phyloP scores from a whole-genome alignment of 805 yeast species.

The Saccharomyces jurei region DNA sequence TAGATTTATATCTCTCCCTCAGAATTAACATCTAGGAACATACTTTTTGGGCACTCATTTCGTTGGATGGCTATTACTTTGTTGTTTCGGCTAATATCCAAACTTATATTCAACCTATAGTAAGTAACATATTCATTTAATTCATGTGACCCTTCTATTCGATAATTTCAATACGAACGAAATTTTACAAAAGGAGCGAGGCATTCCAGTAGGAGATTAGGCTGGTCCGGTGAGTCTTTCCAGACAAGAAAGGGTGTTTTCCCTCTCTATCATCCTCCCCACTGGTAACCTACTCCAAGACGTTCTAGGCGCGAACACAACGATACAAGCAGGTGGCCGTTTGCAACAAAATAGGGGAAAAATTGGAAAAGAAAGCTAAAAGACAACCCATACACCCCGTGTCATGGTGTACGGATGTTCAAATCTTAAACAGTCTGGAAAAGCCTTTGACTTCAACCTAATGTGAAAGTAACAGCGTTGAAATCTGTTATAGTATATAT shows the following conservation, averaged over 20 bases:
- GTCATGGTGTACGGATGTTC: neutral
- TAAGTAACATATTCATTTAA: neutral
- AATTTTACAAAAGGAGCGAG: neutral
- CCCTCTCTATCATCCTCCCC: neutral
- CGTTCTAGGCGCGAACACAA: neutral
- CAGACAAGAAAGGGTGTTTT: neutral
- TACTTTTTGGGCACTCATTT: conserved; percentile 33
- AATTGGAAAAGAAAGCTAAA: neutral
- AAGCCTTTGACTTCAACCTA: neutral
- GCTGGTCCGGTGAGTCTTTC: neutral
- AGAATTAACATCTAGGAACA: conserved; percentile 7
- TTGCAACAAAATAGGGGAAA: neutral
- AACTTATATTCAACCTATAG: neutral
- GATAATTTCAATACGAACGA: neutral
- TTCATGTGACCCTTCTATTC: neutral
- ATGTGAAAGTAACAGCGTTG: neutral
- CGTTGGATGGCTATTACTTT: conserved; percentile 17
- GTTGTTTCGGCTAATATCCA: conserved; percentile 3
- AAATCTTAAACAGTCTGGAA: too few relatives aligned
- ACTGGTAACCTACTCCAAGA: neutral
- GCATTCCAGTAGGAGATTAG: neutral
- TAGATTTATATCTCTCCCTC: neutral
- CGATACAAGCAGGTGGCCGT: neutral
- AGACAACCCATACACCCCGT: neutral
- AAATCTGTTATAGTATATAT: neutral